phyloP scores from a whole-genome alignment of 768 basidiomycete species.

The Kwoniella dendrophila region DNA sequence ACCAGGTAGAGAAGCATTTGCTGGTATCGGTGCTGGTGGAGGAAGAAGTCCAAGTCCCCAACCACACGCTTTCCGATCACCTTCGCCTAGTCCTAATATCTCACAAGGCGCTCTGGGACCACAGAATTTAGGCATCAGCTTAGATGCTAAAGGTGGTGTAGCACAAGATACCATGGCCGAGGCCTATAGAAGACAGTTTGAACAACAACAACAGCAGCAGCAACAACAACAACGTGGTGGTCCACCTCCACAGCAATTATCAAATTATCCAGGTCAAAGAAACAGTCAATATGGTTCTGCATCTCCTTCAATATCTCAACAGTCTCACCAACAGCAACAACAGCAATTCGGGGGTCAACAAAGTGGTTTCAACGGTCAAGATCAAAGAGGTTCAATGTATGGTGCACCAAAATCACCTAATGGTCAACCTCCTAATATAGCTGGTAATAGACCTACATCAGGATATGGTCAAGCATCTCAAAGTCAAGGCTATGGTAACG shows the following conservation, averaged over 20 bases:
- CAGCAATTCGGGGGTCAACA: slow-evolving; percentile 15
- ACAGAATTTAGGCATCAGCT: slow-evolving; percentile 72
- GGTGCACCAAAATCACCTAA: slow-evolving; percentile 8
- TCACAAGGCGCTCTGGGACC: slow-evolving; percentile 68
- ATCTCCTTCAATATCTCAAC: too few species aligned
- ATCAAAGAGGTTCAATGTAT: slow-evolving; percentile 15
- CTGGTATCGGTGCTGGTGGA: slow-evolving; percentile 72
- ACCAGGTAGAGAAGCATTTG: slow-evolving; percentile 63
- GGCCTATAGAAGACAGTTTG: slow-evolving; percentile 46
- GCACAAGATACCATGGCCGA: slow-evolving; percentile 65
- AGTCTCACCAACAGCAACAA: slow-evolving; percentile 1
- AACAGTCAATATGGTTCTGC: slow-evolving; percentile 12
- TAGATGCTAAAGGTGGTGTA: slow-evolving; percentile 79
- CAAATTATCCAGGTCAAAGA: slow-evolving; percentile 14
- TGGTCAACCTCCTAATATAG: slow-evolving; percentile 2
- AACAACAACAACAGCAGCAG: slow-evolving; percentile 43
- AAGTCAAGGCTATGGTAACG: slow-evolving; percentile 10
- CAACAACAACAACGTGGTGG: slow-evolving; percentile 23
- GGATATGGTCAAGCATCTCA: slow-evolving; percentile 25
- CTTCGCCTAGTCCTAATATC: slow-evolving; percentile 56
- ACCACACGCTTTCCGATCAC: slow-evolving; percentile 57
- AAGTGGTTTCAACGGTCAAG: slow-evolving; percentile 30
- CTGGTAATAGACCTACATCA: slow-evolving; percentile 32
- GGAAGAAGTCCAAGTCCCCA: slow-evolving; percentile 59
- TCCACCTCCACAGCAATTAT: slow-evolving; percentile 15